Percentiles rank a stretch among this genome's conserved stretches.
These are phyloP conservation scores for Spirogloea muscicola DNA, from an alignment of 139 green algal genomes.

Conservation along the genomic window DNA sequence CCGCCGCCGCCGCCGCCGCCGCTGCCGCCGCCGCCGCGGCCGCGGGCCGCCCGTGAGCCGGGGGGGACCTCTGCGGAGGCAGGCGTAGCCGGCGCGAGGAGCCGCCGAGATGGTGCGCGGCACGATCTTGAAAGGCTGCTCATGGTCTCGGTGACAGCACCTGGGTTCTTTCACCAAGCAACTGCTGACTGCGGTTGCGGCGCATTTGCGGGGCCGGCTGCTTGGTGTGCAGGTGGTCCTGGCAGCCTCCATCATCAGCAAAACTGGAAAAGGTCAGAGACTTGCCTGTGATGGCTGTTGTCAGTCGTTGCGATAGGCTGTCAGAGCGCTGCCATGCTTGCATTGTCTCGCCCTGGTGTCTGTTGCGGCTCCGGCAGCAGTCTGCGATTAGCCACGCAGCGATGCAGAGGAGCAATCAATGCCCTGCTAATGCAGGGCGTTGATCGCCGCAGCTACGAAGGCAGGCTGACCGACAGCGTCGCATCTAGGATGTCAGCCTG, in stretches of 20 bases:
- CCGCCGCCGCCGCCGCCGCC: too few species aligned
- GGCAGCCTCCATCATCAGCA: constrained; percentile 41
- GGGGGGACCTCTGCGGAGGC: too few species aligned
- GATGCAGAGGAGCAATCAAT: too few species aligned
- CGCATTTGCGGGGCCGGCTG: too few species aligned
- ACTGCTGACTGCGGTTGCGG: too few species aligned
- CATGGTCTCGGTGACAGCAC: too few species aligned
- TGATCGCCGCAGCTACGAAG: not conserved
- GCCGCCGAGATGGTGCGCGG: too few species aligned
- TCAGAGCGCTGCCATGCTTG: not conserved
- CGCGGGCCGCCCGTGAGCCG: too few species aligned
- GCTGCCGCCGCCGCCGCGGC: too few species aligned
- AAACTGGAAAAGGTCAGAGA: constrained; percentile 38
- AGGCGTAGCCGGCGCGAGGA: too few species aligned
- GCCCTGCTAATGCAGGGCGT: not conserved
- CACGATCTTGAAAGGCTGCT: too few species aligned
- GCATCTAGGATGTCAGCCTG: not conserved
- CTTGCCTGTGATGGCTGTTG: not conserved
- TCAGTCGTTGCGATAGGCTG: not conserved
- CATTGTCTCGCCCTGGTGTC: not conserved
- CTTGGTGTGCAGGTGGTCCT: constrained; percentile 46
- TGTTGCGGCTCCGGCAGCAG: not conserved
- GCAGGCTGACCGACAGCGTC: not conserved
- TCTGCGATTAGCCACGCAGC: not conserved
- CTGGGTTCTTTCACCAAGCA: too few species aligned